Conservation (phyloP, 148 eudicot species). For the Vaccinium darrowii region DNA sequence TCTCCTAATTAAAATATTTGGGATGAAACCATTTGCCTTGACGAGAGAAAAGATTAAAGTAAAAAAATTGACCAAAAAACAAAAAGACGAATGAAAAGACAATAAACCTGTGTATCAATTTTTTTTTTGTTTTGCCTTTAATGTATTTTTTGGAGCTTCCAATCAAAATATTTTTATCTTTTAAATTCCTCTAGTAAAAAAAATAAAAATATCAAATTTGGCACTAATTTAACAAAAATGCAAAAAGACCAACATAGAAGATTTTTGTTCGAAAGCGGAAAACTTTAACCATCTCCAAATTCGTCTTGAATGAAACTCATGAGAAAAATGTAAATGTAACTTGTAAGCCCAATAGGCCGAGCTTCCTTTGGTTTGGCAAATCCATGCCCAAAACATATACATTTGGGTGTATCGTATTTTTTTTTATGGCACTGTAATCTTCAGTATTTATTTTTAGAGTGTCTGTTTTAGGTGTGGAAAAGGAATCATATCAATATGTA, state of each 20-base stretch:
- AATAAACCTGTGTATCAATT: background rate
- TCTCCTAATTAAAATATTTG: background rate
- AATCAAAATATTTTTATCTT: background rate
- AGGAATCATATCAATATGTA: too few species aligned
- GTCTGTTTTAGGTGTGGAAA: too few species aligned
- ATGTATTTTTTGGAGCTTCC: background rate
- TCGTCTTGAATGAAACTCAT: too few species aligned
- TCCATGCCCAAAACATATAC: too few species aligned
- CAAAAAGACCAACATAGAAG: background rate
- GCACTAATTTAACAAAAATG: background rate
- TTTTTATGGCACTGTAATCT: too few species aligned
- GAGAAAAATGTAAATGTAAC: too few species aligned
- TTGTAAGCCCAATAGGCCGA: too few species aligned
- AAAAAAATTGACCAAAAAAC: background rate
- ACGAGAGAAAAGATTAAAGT: background rate
- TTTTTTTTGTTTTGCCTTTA: background rate
- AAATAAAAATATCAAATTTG: background rate
- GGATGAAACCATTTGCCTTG: background rate
- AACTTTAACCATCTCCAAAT: background rate
- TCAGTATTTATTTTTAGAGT: too few species aligned
- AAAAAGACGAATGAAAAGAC: background rate
- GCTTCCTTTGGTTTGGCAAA: too few species aligned
- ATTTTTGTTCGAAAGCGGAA: background rate
- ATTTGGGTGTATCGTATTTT: too few species aligned
- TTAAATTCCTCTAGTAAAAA: background rate